Base-by-base conservation (phyloP, 768 basidiomycete species). In the Tremella mesenterica region DNA sequence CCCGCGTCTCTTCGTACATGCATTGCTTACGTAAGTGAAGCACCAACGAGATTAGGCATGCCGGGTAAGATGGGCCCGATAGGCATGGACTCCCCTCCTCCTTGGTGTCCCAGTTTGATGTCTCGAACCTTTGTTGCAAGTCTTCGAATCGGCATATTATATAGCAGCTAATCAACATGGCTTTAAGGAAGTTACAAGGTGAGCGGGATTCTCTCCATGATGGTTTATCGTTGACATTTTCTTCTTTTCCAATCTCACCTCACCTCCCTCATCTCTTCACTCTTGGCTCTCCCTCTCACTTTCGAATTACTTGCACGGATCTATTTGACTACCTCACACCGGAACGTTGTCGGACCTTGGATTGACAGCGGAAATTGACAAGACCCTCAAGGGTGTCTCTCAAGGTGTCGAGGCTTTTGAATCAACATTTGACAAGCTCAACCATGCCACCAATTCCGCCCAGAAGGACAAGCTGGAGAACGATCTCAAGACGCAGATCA, bases 391-490 rank as follows among this genome's bases (percentile, higher is more conserved):
- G 80, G 91, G 90, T 79, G 92, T 99, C 62, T 66, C 84, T 30
- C 88, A 92, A 75, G 95, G 95, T 62, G 91, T 97, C 27, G 75
- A 76, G 56, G 48, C 69, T 2, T 76, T 76, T 56, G 75, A 75
- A 48, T 52, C 80, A 76, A 92, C 95, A 73, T 95, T 93, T 73
- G 91, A 95, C 73, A 99, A 97, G 81, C 92, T 99, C 84, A 86
- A 91, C 73, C 81, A 85, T 45, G 86, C 92, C 16, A 87, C 88
- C 28, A 97, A 95, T 76, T 85, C 92, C 74, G 88, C 93, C 0
- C 92, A 96, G 78, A 96, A 96, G 74, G 95, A 97, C 81, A 99
- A 99, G 76, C 83, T 89, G 48, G 95, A 99, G 74, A 83, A 80
- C 3, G 86, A 97, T 64, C 78, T 97, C 71, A 91, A 97, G 77